Percentiles rank a stretch among this genome's conserved stretches.
phyloP scores from a whole-genome alignment of 2,329 filamentous ascomycete genomes.

The Spiromastix sp. region DNA sequence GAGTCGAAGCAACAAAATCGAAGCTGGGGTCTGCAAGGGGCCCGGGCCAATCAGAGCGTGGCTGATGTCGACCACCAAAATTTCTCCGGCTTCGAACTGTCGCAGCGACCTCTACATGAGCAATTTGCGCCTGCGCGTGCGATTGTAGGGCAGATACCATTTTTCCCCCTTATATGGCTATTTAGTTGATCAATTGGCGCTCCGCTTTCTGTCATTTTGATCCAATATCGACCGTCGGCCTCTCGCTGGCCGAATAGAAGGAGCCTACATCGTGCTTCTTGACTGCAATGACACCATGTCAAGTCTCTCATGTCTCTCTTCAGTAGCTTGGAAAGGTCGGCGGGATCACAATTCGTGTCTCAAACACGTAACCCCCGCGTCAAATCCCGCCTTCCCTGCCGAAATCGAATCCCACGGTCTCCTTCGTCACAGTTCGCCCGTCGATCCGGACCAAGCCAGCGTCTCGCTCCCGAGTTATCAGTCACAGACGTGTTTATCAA shows the following conservation, averaged over 20 bases:
- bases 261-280: too few species aligned
- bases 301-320: constrained; percentile 54
- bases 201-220: too few species aligned
- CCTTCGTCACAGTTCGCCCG: constrained; percentile 17
- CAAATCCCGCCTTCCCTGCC: constrained; percentile 15
- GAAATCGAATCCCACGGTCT: constrained; percentile 21
- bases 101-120: too few species aligned
- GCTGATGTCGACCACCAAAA: constrained; percentile 4
- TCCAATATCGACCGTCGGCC: too few species aligned
- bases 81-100: too few species aligned
- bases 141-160: too few species aligned
- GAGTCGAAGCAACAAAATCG: too few species aligned
- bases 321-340: constrained; percentile 44
- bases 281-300: constrained; percentile 44
- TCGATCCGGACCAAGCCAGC: constrained; percentile 20
- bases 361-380: constrained; percentile 28
- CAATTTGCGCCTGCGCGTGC: too few species aligned
- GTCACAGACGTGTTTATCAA: constrained; percentile 45
- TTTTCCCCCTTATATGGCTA: too few species aligned
- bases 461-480: constrained; percentile 20
- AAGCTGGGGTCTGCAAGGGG: too few species aligned
- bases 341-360: constrained; percentile 38
- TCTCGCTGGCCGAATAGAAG: too few species aligned
- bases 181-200: too few species aligned
- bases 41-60: constrained; percentile 6